Conservation (phyloP, 768 basidiomycete genomes). For the Chlorophyllum brunneum region DNA sequence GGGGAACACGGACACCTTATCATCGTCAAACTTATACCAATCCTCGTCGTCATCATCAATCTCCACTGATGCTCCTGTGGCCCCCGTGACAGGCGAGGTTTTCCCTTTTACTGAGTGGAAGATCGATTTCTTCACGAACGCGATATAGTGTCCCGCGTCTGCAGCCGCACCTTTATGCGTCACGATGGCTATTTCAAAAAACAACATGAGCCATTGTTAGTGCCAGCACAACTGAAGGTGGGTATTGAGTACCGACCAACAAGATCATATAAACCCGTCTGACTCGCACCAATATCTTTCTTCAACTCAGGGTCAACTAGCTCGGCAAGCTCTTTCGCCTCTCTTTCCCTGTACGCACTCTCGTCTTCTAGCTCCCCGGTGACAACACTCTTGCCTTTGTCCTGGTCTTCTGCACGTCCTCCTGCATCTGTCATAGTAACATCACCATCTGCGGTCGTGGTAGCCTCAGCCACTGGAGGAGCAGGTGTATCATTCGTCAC, state of each 20-base stretch:
- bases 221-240: background rate
- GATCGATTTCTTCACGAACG: slow-evolving; percentile 77
- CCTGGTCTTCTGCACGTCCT: slow-evolving; percentile 20
- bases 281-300: slow-evolving; percentile 68
- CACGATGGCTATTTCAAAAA: slow-evolving; percentile 64
- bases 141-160: slow-evolving; percentile 95
- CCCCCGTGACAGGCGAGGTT: slow-evolving; percentile 15
- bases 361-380: slow-evolving; percentile 64
- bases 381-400: slow-evolving; percentile 24
- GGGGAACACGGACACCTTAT: slow-evolving; percentile 85
- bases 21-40: slow-evolving; percentile 97
- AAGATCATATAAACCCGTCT: slow-evolving; percentile 85
- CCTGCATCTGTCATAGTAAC: slow-evolving; percentile 17
- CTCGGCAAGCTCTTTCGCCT: slow-evolving; percentile 58
- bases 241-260: slow-evolving; percentile 56
- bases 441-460: slow-evolving; percentile 15
- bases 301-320: slow-evolving; percentile 63
- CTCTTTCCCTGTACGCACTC: slow-evolving; percentile 54
- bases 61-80: slow-evolving; percentile 24
- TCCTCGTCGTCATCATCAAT: slow-evolving; percentile 68
- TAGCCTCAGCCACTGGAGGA: slow-evolving; percentile 20
- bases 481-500: slow-evolving; percentile 21
- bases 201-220: background rate
- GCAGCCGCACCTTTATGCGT: slow-evolving; percentile 97
- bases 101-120: slow-evolving; percentile 43